Base-by-base conservation (phyloP, 306 rosid species). In the Aeschynomene evenia region DNA sequence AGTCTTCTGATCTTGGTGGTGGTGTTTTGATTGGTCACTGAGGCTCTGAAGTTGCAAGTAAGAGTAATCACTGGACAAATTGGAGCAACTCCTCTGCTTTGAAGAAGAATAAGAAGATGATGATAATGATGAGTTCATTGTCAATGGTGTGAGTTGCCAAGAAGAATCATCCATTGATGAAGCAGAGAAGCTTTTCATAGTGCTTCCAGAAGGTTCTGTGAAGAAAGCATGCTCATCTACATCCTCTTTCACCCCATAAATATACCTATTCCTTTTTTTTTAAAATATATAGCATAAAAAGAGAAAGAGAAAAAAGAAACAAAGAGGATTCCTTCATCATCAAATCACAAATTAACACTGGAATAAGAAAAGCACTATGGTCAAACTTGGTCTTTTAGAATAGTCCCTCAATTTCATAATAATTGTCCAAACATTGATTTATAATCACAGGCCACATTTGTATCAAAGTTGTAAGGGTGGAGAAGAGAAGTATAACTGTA, bases 61-160 rank as follows among this genome's bases (percentile, higher is more conserved):
- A 45, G 87, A 79, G 51, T 80, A 83, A 61, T 85, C 92, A 66
- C 63, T 76, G 37, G 85, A 83, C 24, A 82, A 39, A 59, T 69
- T 81, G 34, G 86, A 57, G 78, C 78, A 78, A 31, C 63, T 81
- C 49, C 85, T 87, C 61, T 87, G 94, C 57, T 84, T 84, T 34
- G 85, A 66, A n/a, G 85, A 81, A 2, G 89, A 76, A 7, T 83
- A 81, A 4, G 85, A 79, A 0, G 85, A 75, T 0, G 95, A 80
- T 2, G 89, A 83, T 0, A 86, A 75, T 0, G 95, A 80, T 2
- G 89, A 83, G 51, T 89, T 92, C 81, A 89, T 92, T 3, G 89
- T 79, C 9, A 91, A 77, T 40, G 97, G 95, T 51, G 92, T 87
- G 67, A 92, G 78, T 82, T 92, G 87, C 95, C 94, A 86, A 7